Evolutionary conservation across 495 filamentous ascomycete species (phyloP).

Genomic region (Talaromyces borbonicus): DNA sequence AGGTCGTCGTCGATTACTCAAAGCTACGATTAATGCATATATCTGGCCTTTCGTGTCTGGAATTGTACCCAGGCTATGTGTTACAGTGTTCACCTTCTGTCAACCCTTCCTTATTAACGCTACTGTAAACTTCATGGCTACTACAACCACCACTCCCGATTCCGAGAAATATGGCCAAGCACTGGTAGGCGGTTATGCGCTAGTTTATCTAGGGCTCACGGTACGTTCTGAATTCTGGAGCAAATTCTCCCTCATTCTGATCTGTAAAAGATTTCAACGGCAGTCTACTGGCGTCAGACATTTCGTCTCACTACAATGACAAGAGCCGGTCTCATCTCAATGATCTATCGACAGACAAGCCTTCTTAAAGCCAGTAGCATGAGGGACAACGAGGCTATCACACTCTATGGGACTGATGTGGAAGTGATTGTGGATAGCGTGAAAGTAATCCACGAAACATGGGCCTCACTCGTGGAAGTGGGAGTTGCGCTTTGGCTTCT

Average conservation of each 20-base stretch:
- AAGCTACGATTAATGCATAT: conserved; percentile 34
- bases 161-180: conserved; percentile 38
- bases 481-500: conserved; percentile 43
- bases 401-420: conserved; percentile 49
- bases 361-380: conserved; percentile 28
- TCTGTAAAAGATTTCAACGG: conserved; percentile 23
- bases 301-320: conserved; percentile 49
- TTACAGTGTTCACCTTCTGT: conserved; percentile 50
- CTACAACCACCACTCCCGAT: conserved; percentile 24
- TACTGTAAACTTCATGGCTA: conserved; percentile 35
- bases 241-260: conserved; percentile 19
- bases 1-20: conserved; percentile 32
- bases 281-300: conserved; percentile 40
- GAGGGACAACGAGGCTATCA: conserved; percentile 39
- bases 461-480: conserved; percentile 45
- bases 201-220: conserved; percentile 42
- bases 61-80: conserved; percentile 40
- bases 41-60: conserved; percentile 35
- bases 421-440: conserved; percentile 34
- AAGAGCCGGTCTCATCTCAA: conserved; percentile 45
- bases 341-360: conserved; percentile 44
- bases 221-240: conserved; percentile 31
- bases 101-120: conserved; percentile 55
- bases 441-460: conserved; percentile 35
- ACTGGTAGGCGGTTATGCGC: conserved; percentile 40